phyloP scores from a whole-genome alignment of 129 eudicot species.

The Escallonia herrerae region DNA sequence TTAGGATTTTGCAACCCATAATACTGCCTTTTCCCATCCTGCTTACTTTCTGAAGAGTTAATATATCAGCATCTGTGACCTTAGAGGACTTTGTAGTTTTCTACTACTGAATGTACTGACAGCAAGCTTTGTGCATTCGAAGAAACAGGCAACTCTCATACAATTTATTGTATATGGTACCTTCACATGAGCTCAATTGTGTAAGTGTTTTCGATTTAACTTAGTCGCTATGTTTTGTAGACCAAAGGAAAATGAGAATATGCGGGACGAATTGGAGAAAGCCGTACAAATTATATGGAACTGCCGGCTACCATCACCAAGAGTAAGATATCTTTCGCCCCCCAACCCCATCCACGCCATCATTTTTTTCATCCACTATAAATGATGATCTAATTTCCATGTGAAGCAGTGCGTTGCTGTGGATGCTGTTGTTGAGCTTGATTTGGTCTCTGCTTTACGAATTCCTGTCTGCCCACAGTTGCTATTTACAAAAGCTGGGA shows the following conservation, averaged over 20 bases:
- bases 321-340: conserved; percentile 45
- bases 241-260: conserved; percentile 77
- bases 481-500: conserved; percentile 87
- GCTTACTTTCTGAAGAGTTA: no score
- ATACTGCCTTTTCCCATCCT: no score
- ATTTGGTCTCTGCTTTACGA: conserved; percentile 67
- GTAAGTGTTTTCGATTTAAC: no score
- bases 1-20: no score
- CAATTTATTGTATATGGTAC: no score
- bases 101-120: no score
- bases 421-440: conserved; percentile 81
- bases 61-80: no score
- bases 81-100: no score
- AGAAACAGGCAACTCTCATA: background rate
- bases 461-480: conserved; percentile 76
- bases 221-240: conserved; percentile 24
- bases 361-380: background rate
- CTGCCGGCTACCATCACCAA: conserved; percentile 91
- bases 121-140: background rate
- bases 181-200: no score
- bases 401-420: conserved; percentile 74
- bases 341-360: background rate
- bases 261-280: conserved; percentile 75
- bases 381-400: background rate
- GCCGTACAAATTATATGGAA: conserved; percentile 93